Conservation (phyloP, 306 rosid species). For the Cicer cuneatum region DNA sequence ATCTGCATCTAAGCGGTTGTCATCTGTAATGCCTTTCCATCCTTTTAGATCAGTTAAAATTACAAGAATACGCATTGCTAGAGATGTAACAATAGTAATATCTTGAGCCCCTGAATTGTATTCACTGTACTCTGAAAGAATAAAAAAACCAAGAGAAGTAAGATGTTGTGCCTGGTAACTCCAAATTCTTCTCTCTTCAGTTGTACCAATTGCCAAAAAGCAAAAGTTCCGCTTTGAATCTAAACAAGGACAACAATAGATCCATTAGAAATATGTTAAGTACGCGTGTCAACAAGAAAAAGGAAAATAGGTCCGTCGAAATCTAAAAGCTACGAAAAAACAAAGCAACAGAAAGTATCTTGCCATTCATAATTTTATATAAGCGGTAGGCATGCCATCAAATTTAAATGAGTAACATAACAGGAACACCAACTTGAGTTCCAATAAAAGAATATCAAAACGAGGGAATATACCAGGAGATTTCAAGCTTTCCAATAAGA, state of each 20-base stretch:
- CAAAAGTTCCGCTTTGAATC: slow-evolving; percentile 76
- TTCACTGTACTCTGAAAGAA: slow-evolving; percentile 74
- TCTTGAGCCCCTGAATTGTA: slow-evolving; percentile 54
- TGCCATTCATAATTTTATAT: slow-evolving; percentile 29
- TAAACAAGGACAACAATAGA: slow-evolving; percentile 42
- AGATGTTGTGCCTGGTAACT: slow-evolving; percentile 69
- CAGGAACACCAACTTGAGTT: slow-evolving; percentile 37
- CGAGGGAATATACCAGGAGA: slow-evolving; percentile 66
- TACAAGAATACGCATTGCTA: slow-evolving; percentile 82
- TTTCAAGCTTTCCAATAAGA: slow-evolving; percentile 77
- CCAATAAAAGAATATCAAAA: slow-evolving; percentile 35
- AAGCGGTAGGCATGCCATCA: slow-evolving; percentile 28
- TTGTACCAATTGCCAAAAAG: slow-evolving; percentile 68
- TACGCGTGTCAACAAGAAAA: slow-evolving; percentile 27
- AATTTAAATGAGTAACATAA: slow-evolving; percentile 30
- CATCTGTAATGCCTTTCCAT: slow-evolving; percentile 70
- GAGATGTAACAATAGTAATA: slow-evolving; percentile 59
- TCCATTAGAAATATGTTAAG: slow-evolving; percentile 39
- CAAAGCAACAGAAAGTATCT: slow-evolving; percentile 20
- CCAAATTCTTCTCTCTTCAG: slow-evolving; percentile 87
- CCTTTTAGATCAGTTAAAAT: slow-evolving; percentile 80
- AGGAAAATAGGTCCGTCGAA: slow-evolving; percentile 12
- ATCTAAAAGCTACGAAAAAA: slow-evolving; percentile 34
- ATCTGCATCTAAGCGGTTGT: slow-evolving; percentile 56
- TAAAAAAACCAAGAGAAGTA: slow-evolving; percentile 63